Evolutionary conservation across 352 stramenopile genomes (phyloP).

Genomic region (Phytophthora aleatoria): DNA sequence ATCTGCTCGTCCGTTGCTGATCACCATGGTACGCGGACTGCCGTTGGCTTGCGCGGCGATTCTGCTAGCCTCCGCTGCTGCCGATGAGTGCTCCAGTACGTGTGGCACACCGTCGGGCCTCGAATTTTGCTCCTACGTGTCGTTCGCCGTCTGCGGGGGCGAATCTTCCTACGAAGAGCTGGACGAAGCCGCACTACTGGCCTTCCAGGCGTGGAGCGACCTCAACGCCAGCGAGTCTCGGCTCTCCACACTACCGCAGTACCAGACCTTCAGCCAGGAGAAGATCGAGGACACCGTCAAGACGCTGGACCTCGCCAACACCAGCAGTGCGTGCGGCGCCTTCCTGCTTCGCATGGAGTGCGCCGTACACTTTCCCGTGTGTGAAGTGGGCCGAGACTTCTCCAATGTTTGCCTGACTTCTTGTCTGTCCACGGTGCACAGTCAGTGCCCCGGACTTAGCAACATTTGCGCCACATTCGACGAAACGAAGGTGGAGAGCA

Average conservation of each 20-base stretch:
- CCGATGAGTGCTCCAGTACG: conserved; percentile 70
- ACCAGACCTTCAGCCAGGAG: conserved; percentile 35
- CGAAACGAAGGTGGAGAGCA: conserved; percentile 53
- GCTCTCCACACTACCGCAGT: conserved; percentile 58
- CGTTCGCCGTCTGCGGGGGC: conserved; percentile 64
- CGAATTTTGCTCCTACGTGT: conserved; percentile 82
- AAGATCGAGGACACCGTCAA: conserved; percentile 48
- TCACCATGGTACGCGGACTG: conserved; percentile 14
- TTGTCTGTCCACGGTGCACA: conserved; percentile 61
- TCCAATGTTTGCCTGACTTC: conserved; percentile 68
- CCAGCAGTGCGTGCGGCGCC: conserved; percentile 57
- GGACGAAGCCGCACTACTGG: conserved; percentile 43
- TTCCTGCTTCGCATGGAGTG: conserved; percentile 72
- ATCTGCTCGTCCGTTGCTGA: conserved; percentile 15
- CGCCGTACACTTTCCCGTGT: conserved; percentile 78
- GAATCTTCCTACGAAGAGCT: conserved; percentile 69
- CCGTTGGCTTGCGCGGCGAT: conserved; percentile 20
- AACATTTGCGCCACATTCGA: conserved; percentile 59
- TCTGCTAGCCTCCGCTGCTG: conserved; percentile 9
- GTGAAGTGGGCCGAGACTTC: conserved; percentile 76
- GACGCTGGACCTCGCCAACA: conserved; percentile 66
- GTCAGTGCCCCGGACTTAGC: conserved; percentile 64
- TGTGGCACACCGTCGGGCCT: conserved; percentile 76
- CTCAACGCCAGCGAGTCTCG: conserved; percentile 43
- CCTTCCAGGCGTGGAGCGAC: conserved; percentile 54